phyloP scores from a whole-genome alignment of 345 rosid species.

The Rhizophora apiculata region DNA sequence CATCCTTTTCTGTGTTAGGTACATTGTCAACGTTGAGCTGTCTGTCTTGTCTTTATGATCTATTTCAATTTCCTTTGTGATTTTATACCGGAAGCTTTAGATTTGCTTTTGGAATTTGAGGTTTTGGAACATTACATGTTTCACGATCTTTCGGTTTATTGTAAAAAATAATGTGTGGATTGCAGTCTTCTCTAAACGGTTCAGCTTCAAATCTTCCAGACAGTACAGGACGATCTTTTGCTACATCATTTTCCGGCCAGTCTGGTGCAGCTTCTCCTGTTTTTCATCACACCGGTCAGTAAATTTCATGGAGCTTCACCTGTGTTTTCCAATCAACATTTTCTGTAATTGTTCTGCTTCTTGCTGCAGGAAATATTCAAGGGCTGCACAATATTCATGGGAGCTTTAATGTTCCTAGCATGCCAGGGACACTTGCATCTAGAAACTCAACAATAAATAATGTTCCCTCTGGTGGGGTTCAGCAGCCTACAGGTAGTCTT shows the following conservation, averaged over 20 bases:
- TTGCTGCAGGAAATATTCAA: conserved; percentile 65
- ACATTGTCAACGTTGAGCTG: background rate
- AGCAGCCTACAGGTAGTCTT: conserved; percentile 86
- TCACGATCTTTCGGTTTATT: background rate
- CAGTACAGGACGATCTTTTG: conserved; percentile 61
- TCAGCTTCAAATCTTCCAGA: conserved; percentile 90
- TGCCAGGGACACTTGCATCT: conserved; percentile 83
- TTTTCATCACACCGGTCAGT: conserved; percentile 71
- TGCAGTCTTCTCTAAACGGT: conserved; percentile 87
- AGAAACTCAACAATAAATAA: conserved; percentile 80
- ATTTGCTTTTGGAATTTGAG: background rate
- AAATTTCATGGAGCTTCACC: conserved; percentile 12
- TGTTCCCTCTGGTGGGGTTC: conserved; percentile 76
- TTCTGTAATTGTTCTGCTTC: conserved; percentile 7
- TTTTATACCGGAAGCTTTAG: background rate
- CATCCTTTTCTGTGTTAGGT: background rate
- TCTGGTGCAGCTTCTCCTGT: conserved; percentile 87
- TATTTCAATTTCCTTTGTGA: background rate
- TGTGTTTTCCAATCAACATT: background rate
- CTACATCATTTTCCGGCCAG: conserved; percentile 86
- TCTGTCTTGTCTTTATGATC: background rate
- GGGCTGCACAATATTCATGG: conserved; percentile 91
- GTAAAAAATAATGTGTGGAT: conserved; percentile 8
- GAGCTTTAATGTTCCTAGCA: conserved; percentile 81
- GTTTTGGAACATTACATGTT: background rate